Percentiles rank a stretch among this genome's conserved stretches.
phyloP scores from a whole-genome alignment of 495 filamentous ascomycete species.

The Alectoria sarmentosa region DNA sequence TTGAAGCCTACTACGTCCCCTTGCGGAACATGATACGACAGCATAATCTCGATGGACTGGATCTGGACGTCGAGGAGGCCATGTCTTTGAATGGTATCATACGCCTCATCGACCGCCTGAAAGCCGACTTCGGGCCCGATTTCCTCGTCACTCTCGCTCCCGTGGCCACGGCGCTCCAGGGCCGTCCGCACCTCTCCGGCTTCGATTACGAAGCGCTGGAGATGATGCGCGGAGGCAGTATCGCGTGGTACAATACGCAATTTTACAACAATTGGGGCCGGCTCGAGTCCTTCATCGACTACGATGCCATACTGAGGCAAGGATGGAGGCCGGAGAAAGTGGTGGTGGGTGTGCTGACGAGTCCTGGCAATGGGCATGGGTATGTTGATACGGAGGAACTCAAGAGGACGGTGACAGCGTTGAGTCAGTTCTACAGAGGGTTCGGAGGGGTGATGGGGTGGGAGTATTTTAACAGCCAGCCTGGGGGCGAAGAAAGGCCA shows the following conservation, averaged over 20 bases:
- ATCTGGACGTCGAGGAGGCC: constrained; percentile 76
- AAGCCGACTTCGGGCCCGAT: constrained; percentile 57
- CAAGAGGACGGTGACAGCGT: constrained; percentile 35
- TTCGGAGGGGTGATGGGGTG: constrained; percentile 84
- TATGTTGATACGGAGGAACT: constrained; percentile 47
- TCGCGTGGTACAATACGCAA: constrained; percentile 77
- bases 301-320: constrained; percentile 52
- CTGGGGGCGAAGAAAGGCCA: constrained; percentile 50
- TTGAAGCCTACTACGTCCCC: constrained; percentile 61
- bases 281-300: constrained; percentile 51
- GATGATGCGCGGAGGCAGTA: constrained; percentile 52
- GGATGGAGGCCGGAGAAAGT: constrained; percentile 62
- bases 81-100: constrained; percentile 66
- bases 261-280: constrained; percentile 80
- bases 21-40: constrained; percentile 52
- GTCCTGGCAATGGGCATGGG: constrained; percentile 57
- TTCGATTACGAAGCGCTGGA: constrained; percentile 68
- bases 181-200: constrained; percentile 58
- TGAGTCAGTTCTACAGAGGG: constrained; percentile 47
- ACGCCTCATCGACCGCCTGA: constrained; percentile 63
- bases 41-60: constrained; percentile 60
- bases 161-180: constrained; percentile 62
- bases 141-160: constrained; percentile 77
- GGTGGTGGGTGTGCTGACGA: constrained; percentile 66
- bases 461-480: constrained; percentile 61